These are phyloP conservation scores for Magnaporthiopsis incrustans DNA, from an alignment of 2,329 filamentous ascomycete species.

Conservation along the genomic window DNA sequence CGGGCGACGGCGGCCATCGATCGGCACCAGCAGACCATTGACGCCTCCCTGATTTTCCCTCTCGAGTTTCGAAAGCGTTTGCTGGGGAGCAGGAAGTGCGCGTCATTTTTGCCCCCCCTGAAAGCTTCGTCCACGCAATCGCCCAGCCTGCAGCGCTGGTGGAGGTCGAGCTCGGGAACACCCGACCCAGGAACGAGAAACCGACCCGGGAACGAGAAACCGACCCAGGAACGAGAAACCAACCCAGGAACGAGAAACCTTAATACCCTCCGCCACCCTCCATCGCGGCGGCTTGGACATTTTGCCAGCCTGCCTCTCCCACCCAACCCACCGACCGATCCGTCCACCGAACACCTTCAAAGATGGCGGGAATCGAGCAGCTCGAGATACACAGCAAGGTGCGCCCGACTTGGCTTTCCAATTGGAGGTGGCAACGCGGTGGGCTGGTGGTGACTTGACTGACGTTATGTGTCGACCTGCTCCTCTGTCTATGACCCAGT, in stretches of 20 bases:
- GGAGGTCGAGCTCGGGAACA: background rate
- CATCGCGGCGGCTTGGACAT: background rate
- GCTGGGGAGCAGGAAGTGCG: background rate
- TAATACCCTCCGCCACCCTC: background rate
- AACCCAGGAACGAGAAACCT: background rate
- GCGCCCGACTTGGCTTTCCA: slow-evolving; percentile 23
- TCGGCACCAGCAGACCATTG: background rate
- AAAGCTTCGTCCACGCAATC: background rate
- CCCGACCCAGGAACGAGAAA: background rate
- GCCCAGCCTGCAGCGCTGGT: background rate
- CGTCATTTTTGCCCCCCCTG: background rate
- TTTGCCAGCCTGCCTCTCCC: background rate
- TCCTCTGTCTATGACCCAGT: slow-evolving; percentile 43
- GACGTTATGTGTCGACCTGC: slow-evolving; percentile 1
- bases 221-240: background rate
- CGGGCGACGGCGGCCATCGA: background rate
- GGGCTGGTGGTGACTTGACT: slow-evolving; percentile 7
- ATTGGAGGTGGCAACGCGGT: background rate
- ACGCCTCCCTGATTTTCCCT: background rate
- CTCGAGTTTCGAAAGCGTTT: background rate
- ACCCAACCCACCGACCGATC: background rate
- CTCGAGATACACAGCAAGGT: slow-evolving; percentile 97
- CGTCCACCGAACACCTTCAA: background rate
- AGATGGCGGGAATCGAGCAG: slow-evolving; percentile 92
- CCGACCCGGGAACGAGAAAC: background rate